Evolutionary conservation across 371 early-diverging fungal species (phyloP).

Genomic region (Rhizopus microsporus): DNA sequence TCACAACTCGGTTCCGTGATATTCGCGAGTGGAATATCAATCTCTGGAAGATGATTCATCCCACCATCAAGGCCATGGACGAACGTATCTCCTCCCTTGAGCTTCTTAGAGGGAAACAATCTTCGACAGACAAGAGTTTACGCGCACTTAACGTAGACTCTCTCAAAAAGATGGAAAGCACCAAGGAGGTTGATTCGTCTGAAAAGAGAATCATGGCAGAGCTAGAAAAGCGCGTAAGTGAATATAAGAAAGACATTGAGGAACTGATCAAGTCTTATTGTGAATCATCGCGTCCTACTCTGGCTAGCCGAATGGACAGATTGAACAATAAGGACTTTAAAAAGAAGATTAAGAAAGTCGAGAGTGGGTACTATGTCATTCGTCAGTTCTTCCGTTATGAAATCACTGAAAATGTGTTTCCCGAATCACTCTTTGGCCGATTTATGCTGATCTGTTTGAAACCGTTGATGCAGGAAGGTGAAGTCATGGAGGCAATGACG

Average conservation of each 20-base stretch:
- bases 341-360: constrained; percentile 62
- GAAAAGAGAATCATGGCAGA: constrained; percentile 38
- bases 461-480: constrained; percentile 73
- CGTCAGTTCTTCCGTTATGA: constrained; percentile 32
- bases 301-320: constrained; percentile 60
- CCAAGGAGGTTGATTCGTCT: constrained; percentile 37
- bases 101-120: constrained; percentile 6
- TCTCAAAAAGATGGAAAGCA: constrained; percentile 17
- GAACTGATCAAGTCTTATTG: constrained; percentile 50
- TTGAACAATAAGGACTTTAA: constrained; percentile 70
- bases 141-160: constrained; percentile 8
- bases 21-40: constrained; percentile 30
- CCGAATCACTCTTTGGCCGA: constrained; percentile 32
- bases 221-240: constrained; percentile 19
- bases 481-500: constrained; percentile 65
- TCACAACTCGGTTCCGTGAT: constrained; percentile 27
- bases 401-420: constrained; percentile 27
- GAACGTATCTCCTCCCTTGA: constrained; percentile 35
- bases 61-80: constrained; percentile 44
- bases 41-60: constrained; percentile 40
- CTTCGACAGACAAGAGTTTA: neutral
- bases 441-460: constrained; percentile 57
- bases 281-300: constrained; percentile 43
- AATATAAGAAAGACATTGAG: constrained; percentile 45
- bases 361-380: constrained; percentile 31